Conservation (phyloP, 2,329 filamentous ascomycete genomes). For the Diaporthe ilicicola region DNA sequence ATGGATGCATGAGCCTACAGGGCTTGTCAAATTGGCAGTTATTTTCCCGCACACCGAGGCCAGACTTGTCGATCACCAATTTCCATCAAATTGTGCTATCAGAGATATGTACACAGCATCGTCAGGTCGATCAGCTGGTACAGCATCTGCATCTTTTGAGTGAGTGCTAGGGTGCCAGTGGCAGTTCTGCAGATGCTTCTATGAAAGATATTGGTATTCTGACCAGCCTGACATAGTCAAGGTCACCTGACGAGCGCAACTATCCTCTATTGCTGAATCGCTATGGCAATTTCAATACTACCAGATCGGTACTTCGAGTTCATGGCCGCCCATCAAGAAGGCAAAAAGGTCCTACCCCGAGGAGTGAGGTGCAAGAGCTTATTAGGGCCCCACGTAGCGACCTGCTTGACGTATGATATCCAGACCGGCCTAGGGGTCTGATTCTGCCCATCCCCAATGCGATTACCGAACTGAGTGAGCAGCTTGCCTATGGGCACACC, state of each 20-base stretch:
- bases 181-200: background rate
- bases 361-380: conserved; percentile 55
- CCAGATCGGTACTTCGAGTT: background rate
- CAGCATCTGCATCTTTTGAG: no score
- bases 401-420: conserved; percentile 66
- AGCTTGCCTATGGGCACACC: conserved; percentile 65
- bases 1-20: conserved; percentile 80
- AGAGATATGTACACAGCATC: background rate
- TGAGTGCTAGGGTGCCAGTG: background rate
- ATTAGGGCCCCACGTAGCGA: conserved; percentile 61
- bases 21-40: background rate
- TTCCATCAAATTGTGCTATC: no score
- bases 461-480: conserved; percentile 61
- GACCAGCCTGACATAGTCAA: background rate
- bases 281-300: conserved; percentile 20
- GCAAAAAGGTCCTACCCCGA: conserved; percentile 3
- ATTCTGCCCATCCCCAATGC: conserved; percentile 60
- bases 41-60: background rate
- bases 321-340: background rate
- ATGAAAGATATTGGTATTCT: background rate
- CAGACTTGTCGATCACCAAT: no score
- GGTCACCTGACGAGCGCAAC: background rate
- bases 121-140: background rate
- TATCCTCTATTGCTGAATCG: conserved; percentile 7
- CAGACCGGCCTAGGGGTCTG: conserved; percentile 64